phyloP scores from a whole-genome alignment of 345 rosid species.

The Passiflora organensis region DNA sequence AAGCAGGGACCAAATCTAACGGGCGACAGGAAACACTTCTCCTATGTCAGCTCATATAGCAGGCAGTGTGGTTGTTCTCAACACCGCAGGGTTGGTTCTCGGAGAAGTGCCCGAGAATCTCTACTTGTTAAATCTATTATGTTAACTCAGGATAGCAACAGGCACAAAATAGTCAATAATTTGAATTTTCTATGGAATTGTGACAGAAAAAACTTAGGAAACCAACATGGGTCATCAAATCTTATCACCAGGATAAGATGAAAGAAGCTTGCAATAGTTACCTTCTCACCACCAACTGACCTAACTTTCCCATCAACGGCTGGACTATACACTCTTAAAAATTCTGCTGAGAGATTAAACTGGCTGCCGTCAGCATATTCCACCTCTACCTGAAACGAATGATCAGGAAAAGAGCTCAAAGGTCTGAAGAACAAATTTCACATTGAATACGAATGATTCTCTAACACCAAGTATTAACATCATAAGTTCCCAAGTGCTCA shows the following conservation, averaged over 20 bases:
- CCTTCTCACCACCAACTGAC: conserved; percentile 85
- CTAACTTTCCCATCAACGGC: conserved; percentile 89
- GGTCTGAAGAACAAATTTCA: too few species aligned
- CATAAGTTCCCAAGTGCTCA: too few species aligned
- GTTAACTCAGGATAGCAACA: neutral
- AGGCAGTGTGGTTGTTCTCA: too few species aligned
- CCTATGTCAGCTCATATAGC: too few species aligned
- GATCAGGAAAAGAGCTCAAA: conserved; percentile 1
- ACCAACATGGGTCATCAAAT: neutral
- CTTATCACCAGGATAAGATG: neutral
- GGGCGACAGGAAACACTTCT: too few species aligned
- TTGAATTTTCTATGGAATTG: neutral
- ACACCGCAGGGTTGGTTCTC: too few species aligned
- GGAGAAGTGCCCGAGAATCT: too few species aligned
- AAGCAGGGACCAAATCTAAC: too few species aligned
- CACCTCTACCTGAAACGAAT: conserved; percentile 56
- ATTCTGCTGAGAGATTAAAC: conserved; percentile 67
- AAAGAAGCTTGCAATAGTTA: conserved; percentile 3
- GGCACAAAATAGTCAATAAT: neutral
- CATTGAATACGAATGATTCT: too few species aligned
- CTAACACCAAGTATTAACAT: too few species aligned
- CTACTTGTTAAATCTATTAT: neutral
- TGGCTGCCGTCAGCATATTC: conserved; percentile 63
- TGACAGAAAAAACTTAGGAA: neutral
- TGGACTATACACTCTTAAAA: conserved; percentile 68